phyloP scores from a whole-genome alignment of 805 yeast species.

The Hyphopichia homilentoma region DNA sequence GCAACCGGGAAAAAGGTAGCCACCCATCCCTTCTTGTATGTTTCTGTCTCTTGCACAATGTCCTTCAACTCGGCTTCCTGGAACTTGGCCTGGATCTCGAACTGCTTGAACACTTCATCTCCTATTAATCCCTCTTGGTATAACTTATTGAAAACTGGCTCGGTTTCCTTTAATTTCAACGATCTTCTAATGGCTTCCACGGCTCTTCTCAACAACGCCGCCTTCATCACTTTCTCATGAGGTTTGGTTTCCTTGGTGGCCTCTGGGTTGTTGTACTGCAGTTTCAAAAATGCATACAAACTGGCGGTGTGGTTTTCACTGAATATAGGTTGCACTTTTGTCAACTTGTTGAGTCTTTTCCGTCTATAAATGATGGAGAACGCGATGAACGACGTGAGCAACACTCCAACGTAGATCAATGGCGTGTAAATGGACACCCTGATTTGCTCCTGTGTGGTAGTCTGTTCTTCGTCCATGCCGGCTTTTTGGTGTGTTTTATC shows the following conservation, averaged over 20 bases:
- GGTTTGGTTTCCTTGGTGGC: constrained; percentile 45
- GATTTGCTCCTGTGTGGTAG: constrained; percentile 19
- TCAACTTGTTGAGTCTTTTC: constrained; percentile 49
- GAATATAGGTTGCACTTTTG: constrained; percentile 69
- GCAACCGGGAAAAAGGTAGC: constrained; percentile 70
- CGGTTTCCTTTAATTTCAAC: constrained; percentile 75
- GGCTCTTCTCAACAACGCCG: constrained; percentile 57
- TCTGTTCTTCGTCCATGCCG: constrained; percentile 17
- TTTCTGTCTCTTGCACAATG: constrained; percentile 70
- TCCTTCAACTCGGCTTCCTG: constrained; percentile 80
- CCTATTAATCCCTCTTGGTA: constrained; percentile 90
- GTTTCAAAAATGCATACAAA: constrained; percentile 57
- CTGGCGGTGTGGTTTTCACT: constrained; percentile 62
- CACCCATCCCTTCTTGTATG: constrained; percentile 75
- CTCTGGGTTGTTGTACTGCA: constrained; percentile 37
- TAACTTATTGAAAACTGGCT: constrained; percentile 62
- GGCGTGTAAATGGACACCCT: constrained; percentile 56
- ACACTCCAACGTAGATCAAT: constrained; percentile 64
- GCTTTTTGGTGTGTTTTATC: not conserved
- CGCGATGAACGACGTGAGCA: constrained; percentile 60
- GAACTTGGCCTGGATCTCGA: constrained; percentile 68
- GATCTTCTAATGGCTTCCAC: constrained; percentile 85
- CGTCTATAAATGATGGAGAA: constrained; percentile 69
- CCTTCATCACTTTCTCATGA: constrained; percentile 72
- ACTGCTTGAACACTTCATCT: constrained; percentile 81